Base-by-base conservation (phyloP, 208 protist species). In the Herpetomonas samuelpessoai region DNA sequence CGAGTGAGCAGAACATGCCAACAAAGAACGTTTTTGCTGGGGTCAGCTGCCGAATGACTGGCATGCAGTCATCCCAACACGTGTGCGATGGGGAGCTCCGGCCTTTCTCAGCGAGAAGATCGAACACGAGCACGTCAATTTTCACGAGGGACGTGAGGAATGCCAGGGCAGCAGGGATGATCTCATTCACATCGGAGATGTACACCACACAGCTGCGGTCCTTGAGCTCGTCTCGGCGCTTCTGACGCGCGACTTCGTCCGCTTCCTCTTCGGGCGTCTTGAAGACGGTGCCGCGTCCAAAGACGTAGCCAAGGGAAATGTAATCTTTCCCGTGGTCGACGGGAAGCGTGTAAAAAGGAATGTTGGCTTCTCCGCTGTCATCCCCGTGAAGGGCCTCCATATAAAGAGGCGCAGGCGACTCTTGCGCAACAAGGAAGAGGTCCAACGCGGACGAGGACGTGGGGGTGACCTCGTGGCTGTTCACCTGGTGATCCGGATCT, bases 1-100 rank as follows among this genome's bases (percentile, higher is more conserved):
- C 75, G 2, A 96, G 39, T 46, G 75, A 79, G 67, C 89, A 96
- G 49, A 86, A 96, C 89, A 93, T 96, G 0, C 86, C 89, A 24
- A 92, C 79, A 53, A 74, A 79, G 66, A 89, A 93, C 18, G 69
- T 68, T 18, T 58, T 57, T 22, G 44, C 50, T 14, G 89, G 89
- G 0, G 73, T 67, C 2, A 92, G 67, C 21, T 10, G 27, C 18
- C 55, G 63, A 12, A 93, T 60, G 29, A 87, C 67, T 30, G 70
- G 69, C 41, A 91, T 70, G 2, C 79, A 61, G 44, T 92, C 83
- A 46, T 95, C 86, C 49, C 76, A 81, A 59, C 89, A 92, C 50
- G 75, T 82, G 72, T 95, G 89, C 55, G 86, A 70, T 2, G 76
- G 54, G 26, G 77, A 78, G 4, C 53, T 38, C 10, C 55, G 19